A percentile compares a stretch with the other conserved stretches of the same genome.
Evolutionary conservation across 2,329 filamentous ascomycete species (phyloP).

Genomic region (Rosellinia necatrix): DNA sequence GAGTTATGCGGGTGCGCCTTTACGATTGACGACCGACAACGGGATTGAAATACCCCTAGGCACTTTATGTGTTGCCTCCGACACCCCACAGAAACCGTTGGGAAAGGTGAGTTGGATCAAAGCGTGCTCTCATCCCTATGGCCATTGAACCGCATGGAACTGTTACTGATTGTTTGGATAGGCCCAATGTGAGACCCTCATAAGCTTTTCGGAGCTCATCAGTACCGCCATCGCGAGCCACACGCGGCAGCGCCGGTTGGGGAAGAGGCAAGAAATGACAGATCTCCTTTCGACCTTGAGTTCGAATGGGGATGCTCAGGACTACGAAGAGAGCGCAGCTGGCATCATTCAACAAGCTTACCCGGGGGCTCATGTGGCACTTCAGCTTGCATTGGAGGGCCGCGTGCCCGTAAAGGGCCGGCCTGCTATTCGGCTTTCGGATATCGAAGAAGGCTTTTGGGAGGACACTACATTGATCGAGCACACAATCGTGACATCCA

Average conservation of each 20-base stretch:
- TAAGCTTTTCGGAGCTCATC: conserved; percentile 17
- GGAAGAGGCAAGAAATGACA: conserved; percentile 15
- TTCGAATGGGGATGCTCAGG: conserved; percentile 1
- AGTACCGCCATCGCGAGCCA: conserved; percentile 15
- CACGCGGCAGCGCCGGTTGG: conserved; percentile 11
- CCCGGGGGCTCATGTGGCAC: conserved; percentile 10
- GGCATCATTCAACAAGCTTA: conserved; percentile 15
- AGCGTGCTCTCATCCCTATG: too few species aligned
- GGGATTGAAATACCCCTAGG: conserved; percentile 17
- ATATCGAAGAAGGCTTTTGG: conserved; percentile 20
- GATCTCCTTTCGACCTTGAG: conserved; percentile 5
- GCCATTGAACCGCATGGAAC: too few species aligned
- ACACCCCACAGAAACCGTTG: conserved; percentile 12
- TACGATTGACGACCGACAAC: conserved; percentile 15
- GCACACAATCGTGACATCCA: conserved; percentile 15
- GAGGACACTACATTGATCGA: conserved; percentile 20
- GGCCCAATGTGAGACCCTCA: conserved; percentile 13
- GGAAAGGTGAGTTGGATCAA: conserved; percentile 14
- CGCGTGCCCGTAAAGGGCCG: conserved; percentile 13
- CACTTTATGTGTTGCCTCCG: conserved; percentile 20
- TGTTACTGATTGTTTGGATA: background rate
- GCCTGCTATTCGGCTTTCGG: background rate
- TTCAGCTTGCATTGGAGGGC: background rate
- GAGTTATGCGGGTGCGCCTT: conserved; percentile 18
- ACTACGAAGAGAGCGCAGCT: conserved; percentile 12